Base-by-base conservation (phyloP, 129 eudicot genomes). In the Heracleum sosnowskyi region DNA sequence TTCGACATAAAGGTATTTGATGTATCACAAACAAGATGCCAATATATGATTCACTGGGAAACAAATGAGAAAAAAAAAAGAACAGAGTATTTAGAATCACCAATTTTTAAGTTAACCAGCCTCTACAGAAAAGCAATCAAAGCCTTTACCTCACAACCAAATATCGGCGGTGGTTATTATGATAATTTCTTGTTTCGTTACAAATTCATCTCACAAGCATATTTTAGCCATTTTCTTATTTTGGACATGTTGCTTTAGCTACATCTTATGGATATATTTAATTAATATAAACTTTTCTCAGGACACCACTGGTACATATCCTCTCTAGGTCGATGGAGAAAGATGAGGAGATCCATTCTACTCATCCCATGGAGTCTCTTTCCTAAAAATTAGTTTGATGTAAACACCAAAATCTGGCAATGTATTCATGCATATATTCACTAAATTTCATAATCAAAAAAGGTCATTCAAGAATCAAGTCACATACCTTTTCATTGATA, bases 401-500 rank as follows among this genome's bases (percentile, higher is more conserved):
- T 68, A 68, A 66, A 31, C 73, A 68, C 70, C 11, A 33, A 11
- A 11, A 76, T 24, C 49, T 53, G 10, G 79, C 28, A 69, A 35
- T 11, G 39, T 36, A n/a, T 15, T 41, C 51, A 69, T 31, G 33
- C 28, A 49, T 20, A 31, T 17, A 75, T 49, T 73, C 10, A 69
- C 57, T 0, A 71, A 51, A 40, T 73, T 41, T 80, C 35, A 18
- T 15, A 29, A 28, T 35, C 60, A 72, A 13, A 5, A 37, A 64
- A 68, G 46, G 35, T 74, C 66, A 37, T 17, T 60, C 41, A 6
- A 57, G 44, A 78, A 29, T 11, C 41, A 78, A 40, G 40, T 69
- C 47, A 87, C 98, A 81, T 86, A 91, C 98, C 79, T 79, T 85
- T 74, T 88, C 90, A 18, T 86, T 87, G 79, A 94, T 79, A 79